A percentile compares a stretch with the other conserved stretches of the same genome.
Conservation (phyloP, 1,284 basidiomycete species). For the Leccinum subrobustum region DNA sequence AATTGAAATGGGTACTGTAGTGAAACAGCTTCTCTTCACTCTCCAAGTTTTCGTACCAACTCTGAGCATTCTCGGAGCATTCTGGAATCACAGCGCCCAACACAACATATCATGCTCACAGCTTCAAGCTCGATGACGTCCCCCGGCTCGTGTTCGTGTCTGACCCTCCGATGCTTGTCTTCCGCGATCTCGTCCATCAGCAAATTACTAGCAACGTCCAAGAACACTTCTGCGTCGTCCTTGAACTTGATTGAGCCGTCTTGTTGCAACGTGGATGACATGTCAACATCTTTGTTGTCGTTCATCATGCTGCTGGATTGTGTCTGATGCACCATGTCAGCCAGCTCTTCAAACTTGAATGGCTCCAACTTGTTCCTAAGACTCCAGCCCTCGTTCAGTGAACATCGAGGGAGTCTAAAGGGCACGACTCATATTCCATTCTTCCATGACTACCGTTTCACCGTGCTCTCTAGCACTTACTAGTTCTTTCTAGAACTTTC, state of each 20-base stretch:
- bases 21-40: slow-evolving; percentile 78
- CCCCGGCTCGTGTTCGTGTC: slow-evolving; percentile 86
- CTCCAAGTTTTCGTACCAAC: too few species aligned
- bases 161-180: slow-evolving; percentile 73
- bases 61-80: too few species aligned
- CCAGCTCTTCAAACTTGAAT: slow-evolving; percentile 44
- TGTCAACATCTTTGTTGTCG: slow-evolving; percentile 14
- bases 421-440: too few species aligned
- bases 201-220: slow-evolving; percentile 33
- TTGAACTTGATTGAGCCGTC: slow-evolving; percentile 15
- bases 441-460: too few species aligned
- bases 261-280: slow-evolving; percentile 14
- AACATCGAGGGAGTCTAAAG: too few species aligned
- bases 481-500: too few species aligned
- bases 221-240: slow-evolving; percentile 16
- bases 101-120: too few species aligned
- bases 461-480: too few species aligned
- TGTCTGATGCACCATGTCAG: background rate
- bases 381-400: background rate
- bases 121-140: slow-evolving; percentile 93
- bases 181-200: slow-evolving; percentile 72
- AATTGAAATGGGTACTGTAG: slow-evolving; percentile 94
- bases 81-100: too few species aligned
- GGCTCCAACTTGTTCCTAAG: slow-evolving; percentile 73
- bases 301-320: slow-evolving; percentile 1